Conservation (phyloP, 2,329 filamentous ascomycete genomes). For the Ceratocystis destructans region DNA sequence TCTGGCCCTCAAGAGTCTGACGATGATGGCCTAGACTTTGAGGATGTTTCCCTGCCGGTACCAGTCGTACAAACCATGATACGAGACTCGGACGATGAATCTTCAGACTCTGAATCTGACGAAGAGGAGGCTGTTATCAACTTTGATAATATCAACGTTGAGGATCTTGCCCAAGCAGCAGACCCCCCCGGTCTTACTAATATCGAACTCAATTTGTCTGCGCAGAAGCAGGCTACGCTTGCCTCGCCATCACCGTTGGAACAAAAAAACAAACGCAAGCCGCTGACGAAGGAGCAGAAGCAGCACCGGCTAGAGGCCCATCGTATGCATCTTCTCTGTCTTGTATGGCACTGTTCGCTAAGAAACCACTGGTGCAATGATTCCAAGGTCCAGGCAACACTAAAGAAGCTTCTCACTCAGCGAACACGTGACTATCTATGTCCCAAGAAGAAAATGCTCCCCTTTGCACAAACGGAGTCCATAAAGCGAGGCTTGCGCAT, state of each 20-base stretch:
- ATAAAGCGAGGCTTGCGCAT: constrained; percentile 68
- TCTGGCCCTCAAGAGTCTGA: constrained; percentile 25
- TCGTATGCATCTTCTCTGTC: constrained; percentile 70
- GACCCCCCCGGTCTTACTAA: constrained; percentile 23
- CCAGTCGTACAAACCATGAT: constrained; percentile 40
- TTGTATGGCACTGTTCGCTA: constrained; percentile 61
- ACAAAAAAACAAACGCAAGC: constrained; percentile 29
- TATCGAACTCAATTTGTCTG: constrained; percentile 38
- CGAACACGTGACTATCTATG: constrained; percentile 55
- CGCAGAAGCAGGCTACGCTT: neutral
- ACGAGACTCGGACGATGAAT: constrained; percentile 35
- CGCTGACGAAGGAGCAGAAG: constrained; percentile 41
- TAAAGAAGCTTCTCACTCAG: constrained; percentile 51
- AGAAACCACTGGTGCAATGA: constrained; percentile 89
- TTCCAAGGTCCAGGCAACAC: constrained; percentile 46
- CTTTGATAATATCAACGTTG: constrained; percentile 39
- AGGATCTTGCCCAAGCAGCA: constrained; percentile 20
- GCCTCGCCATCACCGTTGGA: neutral
- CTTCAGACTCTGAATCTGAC: constrained; percentile 27
- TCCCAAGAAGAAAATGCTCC: constrained; percentile 51
- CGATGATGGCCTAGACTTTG: constrained; percentile 35
- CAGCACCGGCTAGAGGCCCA: constrained; percentile 58
- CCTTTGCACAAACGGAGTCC: constrained; percentile 62
- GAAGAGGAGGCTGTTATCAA: constrained; percentile 31
- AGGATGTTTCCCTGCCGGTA: constrained; percentile 36